phyloP scores from a whole-genome alignment of 2,329 filamentous ascomycete species.

The Dothideomycetidae sp. region DNA sequence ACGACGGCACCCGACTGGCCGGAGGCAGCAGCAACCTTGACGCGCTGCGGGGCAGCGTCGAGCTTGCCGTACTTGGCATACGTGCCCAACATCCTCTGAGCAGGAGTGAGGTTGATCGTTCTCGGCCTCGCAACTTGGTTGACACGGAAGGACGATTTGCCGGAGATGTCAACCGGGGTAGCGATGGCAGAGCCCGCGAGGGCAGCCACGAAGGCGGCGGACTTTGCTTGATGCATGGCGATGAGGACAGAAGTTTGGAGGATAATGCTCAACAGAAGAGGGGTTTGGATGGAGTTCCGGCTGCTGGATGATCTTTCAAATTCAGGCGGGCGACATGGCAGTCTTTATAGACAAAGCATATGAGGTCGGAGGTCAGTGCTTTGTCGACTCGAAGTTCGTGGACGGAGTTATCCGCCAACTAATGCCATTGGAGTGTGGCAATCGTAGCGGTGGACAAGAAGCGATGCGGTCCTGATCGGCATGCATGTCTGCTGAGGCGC shows the following conservation, averaged over 20 bases:
- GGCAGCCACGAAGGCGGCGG: conserved; percentile 19
- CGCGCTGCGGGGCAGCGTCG: conserved; percentile 10
- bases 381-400: too few species aligned
- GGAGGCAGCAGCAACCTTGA: conserved; percentile 20
- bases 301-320: neutral
- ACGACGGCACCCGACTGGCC: conserved; percentile 25
- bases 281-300: neutral
- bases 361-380: too few species aligned
- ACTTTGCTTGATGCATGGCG: conserved; percentile 17
- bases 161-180: conserved; percentile 16
- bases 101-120: conserved; percentile 4
- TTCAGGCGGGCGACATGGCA: neutral
- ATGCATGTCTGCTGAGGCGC: neutral
- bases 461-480: too few species aligned
- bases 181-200: conserved; percentile 18
- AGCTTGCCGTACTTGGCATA: conserved; percentile 12
- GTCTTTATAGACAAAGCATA: conserved; percentile 4
- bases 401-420: too few species aligned
- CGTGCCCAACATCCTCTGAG: conserved; percentile 17
- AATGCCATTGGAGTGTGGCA: too few species aligned
- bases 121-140: conserved; percentile 16
- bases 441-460: too few species aligned
- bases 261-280: conserved; percentile 3
- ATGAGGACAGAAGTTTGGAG: neutral
- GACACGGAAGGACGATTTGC: conserved; percentile 18